Percentiles rank a stretch among this genome's conserved stretches.
These are phyloP conservation scores for Coemansia sp. DNA, from an alignment of 192 early-diverging fungal genomes.

Conservation along the genomic window DNA sequence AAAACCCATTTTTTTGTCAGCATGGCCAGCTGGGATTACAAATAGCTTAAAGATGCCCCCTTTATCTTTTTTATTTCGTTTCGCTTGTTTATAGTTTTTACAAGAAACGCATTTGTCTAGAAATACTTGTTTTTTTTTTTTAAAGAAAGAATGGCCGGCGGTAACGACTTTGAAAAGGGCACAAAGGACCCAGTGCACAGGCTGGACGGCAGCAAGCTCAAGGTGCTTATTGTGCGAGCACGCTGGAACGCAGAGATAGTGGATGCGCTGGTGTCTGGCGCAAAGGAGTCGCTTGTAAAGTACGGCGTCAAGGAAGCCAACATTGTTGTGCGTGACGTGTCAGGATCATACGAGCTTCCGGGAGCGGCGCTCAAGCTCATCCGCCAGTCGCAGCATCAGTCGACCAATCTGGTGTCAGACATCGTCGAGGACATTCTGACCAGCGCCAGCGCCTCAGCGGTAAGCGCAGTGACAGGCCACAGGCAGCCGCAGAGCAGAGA, in stretches of 20 bases:
- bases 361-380: slow-evolving; percentile 81
- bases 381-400: slow-evolving; percentile 60
- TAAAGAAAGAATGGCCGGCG: slow-evolving; percentile 27
- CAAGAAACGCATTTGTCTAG: neutral
- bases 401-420: slow-evolving; percentile 56
- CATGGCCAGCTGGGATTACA: neutral
- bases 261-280: slow-evolving; percentile 74
- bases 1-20: neutral
- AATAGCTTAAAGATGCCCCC: neutral
- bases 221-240: slow-evolving; percentile 83
- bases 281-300: slow-evolving; percentile 63
- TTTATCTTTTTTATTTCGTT: neutral
- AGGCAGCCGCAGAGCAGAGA: neutral
- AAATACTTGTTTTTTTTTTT: too few species aligned
- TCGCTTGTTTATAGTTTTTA: neutral
- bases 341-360: slow-evolving; percentile 95
- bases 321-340: slow-evolving; percentile 75
- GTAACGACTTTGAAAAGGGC: slow-evolving; percentile 72
- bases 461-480: slow-evolving; percentile 2
- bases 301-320: slow-evolving; percentile 70
- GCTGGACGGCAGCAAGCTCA: slow-evolving; percentile 66
- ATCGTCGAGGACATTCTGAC: slow-evolving; percentile 59
- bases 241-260: slow-evolving; percentile 94
- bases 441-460: slow-evolving; percentile 6
- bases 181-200: slow-evolving; percentile 56